A percentile compares a stretch with the other conserved stretches of the same genome.
Conservation (phyloP, 139 green algal species). For the Auxenochlorella protothecoides region DNA sequence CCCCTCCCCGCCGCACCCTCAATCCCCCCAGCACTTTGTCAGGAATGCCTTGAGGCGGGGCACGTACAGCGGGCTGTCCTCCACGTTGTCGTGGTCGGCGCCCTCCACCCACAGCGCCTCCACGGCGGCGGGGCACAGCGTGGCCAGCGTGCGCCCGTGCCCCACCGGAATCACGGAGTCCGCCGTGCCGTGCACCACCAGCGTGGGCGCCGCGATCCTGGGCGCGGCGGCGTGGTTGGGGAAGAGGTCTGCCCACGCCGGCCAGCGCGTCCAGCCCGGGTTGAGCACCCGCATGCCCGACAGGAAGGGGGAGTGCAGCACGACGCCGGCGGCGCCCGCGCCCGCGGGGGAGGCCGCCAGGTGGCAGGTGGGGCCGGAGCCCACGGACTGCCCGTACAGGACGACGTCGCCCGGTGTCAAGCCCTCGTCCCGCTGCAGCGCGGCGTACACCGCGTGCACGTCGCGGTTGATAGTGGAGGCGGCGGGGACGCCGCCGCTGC, state of each 20-base stretch:
- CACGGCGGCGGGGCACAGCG: conserved; percentile 35
- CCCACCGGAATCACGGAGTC: conserved; percentile 76
- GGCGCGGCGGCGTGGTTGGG: conserved; percentile 61
- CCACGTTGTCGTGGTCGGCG: conserved; percentile 48
- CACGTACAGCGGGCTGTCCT: conserved; percentile 10
- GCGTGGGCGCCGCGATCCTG: conserved; percentile 39
- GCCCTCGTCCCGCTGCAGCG: conserved; percentile 16
- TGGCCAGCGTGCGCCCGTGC: conserved; percentile 56
- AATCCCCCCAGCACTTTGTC: conserved; percentile 14
- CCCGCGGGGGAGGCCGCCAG: conserved; percentile 30
- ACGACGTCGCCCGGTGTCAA: conserved; percentile 47
- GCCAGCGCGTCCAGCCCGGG: conserved; percentile 61
- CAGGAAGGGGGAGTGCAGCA: conserved; percentile 80
- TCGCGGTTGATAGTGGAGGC: conserved; percentile 28
- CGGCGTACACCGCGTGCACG: conserved; percentile 22
- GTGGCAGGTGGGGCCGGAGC: conserved; percentile 28
- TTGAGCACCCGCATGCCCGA: conserved; percentile 80
- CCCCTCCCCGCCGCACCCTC: neutral
- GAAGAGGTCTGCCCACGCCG: conserved; percentile 66
- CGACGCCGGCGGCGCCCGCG: conserved; percentile 54
- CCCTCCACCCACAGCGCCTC: conserved; percentile 63
- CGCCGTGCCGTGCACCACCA: conserved; percentile 60
- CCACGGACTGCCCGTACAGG: conserved; percentile 84
- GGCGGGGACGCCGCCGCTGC: conserved; percentile 30
- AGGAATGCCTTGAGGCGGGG: conserved; percentile 9